Conservation (phyloP, 345 rosid species). For the Alliaria petiolata region DNA sequence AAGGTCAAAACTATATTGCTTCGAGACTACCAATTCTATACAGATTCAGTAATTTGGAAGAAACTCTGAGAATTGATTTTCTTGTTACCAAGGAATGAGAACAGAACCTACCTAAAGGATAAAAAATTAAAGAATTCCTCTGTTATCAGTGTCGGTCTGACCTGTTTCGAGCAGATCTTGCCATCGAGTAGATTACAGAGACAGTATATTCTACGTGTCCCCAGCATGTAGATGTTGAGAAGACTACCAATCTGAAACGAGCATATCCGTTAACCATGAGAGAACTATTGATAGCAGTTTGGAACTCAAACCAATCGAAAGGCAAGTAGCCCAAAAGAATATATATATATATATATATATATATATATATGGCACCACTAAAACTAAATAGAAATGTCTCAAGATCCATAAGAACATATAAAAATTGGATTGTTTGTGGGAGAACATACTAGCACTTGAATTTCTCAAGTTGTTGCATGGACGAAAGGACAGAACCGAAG, state of each 20-base stretch:
- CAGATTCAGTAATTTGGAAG: slow-evolving; percentile 43
- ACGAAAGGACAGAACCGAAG: neutral
- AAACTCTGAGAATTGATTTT: slow-evolving; percentile 23
- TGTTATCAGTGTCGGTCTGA: neutral
- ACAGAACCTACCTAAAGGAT: neutral
- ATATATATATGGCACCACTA: neutral
- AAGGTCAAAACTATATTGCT: slow-evolving; percentile 46
- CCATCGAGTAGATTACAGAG: slow-evolving; percentile 46
- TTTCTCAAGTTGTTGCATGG: slow-evolving; percentile 1
- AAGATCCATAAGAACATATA: neutral
- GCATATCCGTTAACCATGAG: neutral
- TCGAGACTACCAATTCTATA: slow-evolving; percentile 59
- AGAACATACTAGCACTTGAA: neutral
- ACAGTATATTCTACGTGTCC: slow-evolving; percentile 64
- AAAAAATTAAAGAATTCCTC: neutral
- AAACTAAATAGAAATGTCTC: neutral
- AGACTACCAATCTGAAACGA: slow-evolving; percentile 45
- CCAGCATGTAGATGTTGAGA: slow-evolving; percentile 53
- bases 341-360: too few relatives aligned
- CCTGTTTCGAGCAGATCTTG: slow-evolving; percentile 54
- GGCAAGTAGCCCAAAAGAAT: neutral
- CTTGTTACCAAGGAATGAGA: neutral
- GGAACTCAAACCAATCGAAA: neutral
- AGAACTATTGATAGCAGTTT: too few relatives aligned
- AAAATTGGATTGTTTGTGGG: neutral